These are phyloP conservation scores for Aspergillus chevalieri DNA, from an alignment of 2,329 filamentous ascomycete genomes.

Conservation along the genomic window DNA sequence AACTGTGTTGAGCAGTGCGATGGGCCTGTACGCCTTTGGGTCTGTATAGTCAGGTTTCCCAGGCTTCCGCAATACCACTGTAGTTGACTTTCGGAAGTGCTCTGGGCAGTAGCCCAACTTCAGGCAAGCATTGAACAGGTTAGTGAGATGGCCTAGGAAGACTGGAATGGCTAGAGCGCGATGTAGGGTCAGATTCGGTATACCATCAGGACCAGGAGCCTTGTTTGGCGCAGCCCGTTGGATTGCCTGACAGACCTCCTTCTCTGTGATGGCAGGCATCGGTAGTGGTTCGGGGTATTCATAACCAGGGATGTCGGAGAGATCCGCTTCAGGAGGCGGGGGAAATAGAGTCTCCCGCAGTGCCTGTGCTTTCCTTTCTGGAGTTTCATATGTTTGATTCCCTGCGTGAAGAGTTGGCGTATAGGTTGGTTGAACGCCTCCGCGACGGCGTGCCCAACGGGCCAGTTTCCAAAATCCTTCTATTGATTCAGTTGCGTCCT, in stretches of 20 bases:
- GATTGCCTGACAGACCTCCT: no score
- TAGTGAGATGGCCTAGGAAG: not conserved
- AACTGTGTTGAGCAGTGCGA: slow-evolving; percentile 10
- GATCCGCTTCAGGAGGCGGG: not conserved
- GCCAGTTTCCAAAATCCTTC: not conserved
- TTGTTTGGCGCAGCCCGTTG: not conserved
- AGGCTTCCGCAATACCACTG: slow-evolving; percentile 4
- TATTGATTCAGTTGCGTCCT: not conserved
- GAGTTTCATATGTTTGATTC: not conserved
- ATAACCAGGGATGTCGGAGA: not conserved
- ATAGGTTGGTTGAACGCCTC: not conserved
- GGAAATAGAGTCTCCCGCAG: not conserved
- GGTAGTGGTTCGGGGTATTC: not conserved
- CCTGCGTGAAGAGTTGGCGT: not conserved
- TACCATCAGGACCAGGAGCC: not conserved
- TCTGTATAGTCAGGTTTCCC: slow-evolving; percentile 3
- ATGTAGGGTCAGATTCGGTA: not conserved
- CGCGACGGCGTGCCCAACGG: not conserved
- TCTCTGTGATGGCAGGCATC: not conserved
- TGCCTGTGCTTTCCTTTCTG: not conserved
- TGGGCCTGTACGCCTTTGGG: slow-evolving; percentile 9
- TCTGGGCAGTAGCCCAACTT: not conserved
- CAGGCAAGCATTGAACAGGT: slow-evolving; percentile 2
- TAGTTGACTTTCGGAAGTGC: slow-evolving; percentile 3
- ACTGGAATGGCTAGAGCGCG: not conserved